Conservation (phyloP, 768 basidiomycete species). For the Arthromyces matolae region DNA sequence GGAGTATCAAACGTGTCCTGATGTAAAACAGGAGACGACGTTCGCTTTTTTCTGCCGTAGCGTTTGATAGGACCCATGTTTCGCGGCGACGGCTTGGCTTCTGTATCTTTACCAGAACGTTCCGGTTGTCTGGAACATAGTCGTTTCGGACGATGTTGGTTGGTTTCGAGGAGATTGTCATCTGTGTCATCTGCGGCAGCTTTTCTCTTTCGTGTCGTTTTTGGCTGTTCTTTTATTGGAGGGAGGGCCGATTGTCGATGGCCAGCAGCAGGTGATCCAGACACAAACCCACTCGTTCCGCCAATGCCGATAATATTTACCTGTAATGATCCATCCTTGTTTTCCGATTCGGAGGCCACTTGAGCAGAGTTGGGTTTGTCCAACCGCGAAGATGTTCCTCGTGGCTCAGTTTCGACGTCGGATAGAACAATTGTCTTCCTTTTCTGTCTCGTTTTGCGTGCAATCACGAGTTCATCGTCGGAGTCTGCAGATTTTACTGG, state of each 20-base stretch:
- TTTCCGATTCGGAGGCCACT: no score
- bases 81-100: background rate
- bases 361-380: no score
- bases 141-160: constrained; percentile 8
- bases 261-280: no score
- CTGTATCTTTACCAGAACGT: background rate
- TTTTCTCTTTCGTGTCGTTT: constrained; percentile 11
- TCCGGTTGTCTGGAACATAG: background rate
- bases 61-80: constrained; percentile 22
- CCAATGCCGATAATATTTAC: no score
- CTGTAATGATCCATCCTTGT: no score
- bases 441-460: constrained; percentile 6
- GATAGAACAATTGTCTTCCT: constrained; percentile 12
- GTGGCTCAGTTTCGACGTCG: constrained; percentile 10
- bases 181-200: background rate
- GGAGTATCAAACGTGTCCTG: no score
- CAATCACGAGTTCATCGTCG: constrained; percentile 8
- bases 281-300: no score
- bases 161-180: background rate
- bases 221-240: background rate
- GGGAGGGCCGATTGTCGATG: background rate
- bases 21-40: constrained; percentile 24
- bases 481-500: constrained; percentile 3
- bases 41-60: constrained; percentile 30
- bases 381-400: background rate